Evolutionary conservation across 163 green algal species (phyloP), one percentile per base, ranked within the genome.

Genomic region (Trebouxia gelatinosa): DNA sequence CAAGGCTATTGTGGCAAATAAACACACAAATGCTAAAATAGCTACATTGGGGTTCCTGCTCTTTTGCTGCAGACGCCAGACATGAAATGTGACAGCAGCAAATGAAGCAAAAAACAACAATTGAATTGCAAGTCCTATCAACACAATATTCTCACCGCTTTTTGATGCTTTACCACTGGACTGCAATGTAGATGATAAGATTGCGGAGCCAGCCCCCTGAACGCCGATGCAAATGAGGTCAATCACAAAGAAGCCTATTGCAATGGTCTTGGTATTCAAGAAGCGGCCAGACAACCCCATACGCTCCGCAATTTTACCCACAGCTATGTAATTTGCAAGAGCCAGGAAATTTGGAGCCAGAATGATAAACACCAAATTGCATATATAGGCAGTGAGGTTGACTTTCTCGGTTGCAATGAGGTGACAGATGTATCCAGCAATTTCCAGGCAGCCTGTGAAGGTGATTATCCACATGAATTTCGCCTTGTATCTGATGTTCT

Each of bases 101-200:
- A 72, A 72, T 23, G 13, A 54, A 11, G 64, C 64, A 72, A 72
- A 72, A n/a, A 72, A 72, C 23, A 72, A 72, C 19, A 72, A 37
- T 37, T 72, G 64, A 5, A 72, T 31, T 2, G 64, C 64, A 5
- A 72, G 64, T 23, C 64, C 64, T 35, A 72, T 51, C 5, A 72
- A 37, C 16, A 72, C 64, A 51, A 72, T 43, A 32, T 6, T 72
- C 21, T 19, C 34, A n/a, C 64, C 64, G 35, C 35, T 23, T 34
- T 16, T 43, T 34, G 64, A 72, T 29, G 64, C 64, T 54, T 35
- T 28, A 6, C 64, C 64, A 19, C 6, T 32, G 3, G 32, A 28
- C 35, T 72, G 64, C 2, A 72, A 23, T 0, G 64, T 72, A 11
- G 64, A 51, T 26, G 64, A 72, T 35, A 72, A 54, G 35, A 43